These are phyloP conservation scores for Pezicula carpinea DNA, from an alignment of 2,329 filamentous ascomycete species.

Conservation along the genomic window DNA sequence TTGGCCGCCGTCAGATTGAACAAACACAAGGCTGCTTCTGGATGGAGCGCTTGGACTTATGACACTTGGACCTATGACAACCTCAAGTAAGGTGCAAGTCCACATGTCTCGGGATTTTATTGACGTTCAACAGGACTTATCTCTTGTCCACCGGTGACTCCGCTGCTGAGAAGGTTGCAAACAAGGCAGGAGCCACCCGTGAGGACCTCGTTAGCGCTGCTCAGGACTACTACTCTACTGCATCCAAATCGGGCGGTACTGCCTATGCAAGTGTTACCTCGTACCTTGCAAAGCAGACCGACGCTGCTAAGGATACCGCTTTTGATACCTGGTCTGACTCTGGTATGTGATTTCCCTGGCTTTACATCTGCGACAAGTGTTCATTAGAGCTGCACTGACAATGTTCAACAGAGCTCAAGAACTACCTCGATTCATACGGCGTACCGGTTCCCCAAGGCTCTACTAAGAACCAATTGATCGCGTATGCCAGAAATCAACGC, in stretches of 20 bases:
- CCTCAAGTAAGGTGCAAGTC: constrained; percentile 46
- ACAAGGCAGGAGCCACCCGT: constrained; percentile 61
- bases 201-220: constrained; percentile 69
- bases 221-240: constrained; percentile 54
- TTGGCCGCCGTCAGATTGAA: constrained; percentile 70
- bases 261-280: constrained; percentile 65
- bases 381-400: constrained; percentile 30
- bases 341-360: constrained; percentile 4
- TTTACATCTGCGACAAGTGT: background rate
- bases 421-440: constrained; percentile 76
- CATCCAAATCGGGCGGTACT: constrained; percentile 52
- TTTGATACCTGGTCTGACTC: constrained; percentile 70
- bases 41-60: constrained; percentile 72
- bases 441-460: constrained; percentile 36
- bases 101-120: background rate
- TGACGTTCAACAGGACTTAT: constrained; percentile 33
- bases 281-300: constrained; percentile 63
- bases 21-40: constrained; percentile 62
- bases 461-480: constrained; percentile 59
- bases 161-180: constrained; percentile 52
- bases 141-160: constrained; percentile 47
- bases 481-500: constrained; percentile 65
- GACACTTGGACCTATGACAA: constrained; percentile 72
- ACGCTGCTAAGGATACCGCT: constrained; percentile 56
- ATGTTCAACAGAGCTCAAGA: constrained; percentile 56